Evolutionary conservation across 2,329 filamentous ascomycete genomes (phyloP).

Genomic region (Dactylellina drechsleri): DNA sequence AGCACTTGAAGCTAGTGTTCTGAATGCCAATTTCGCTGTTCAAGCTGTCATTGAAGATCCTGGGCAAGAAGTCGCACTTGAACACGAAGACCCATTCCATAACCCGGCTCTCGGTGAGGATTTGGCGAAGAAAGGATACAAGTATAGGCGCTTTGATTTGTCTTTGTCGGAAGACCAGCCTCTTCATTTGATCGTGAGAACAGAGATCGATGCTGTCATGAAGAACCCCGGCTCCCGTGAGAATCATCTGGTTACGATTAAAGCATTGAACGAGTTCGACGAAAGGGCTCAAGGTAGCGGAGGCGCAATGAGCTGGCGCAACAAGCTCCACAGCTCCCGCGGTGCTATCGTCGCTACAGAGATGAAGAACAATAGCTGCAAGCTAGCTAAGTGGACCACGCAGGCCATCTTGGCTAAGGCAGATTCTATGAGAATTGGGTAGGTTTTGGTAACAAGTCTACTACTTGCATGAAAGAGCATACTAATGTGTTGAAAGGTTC

Average conservation of each 20-base stretch:
- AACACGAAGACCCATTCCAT: conserved; percentile 96
- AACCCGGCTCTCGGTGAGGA: conserved; percentile 91
- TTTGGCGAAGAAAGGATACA: conserved; percentile 95
- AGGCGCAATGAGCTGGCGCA: conserved; percentile 94
- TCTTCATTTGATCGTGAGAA: conserved; percentile 89
- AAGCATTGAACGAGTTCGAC: conserved; percentile 99
- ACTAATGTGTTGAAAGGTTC: conserved; percentile 71
- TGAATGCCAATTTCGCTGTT: conserved; percentile 99
- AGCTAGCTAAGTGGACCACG: conserved; percentile 96
- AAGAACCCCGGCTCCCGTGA: conserved; percentile 94
- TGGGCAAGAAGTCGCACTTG: conserved; percentile 80
- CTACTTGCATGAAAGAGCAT: not conserved
- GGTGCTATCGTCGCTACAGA: conserved; percentile 98
- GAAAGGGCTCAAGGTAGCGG: conserved; percentile 95
- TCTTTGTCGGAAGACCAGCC: conserved; percentile 94
- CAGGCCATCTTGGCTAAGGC: conserved; percentile 96
- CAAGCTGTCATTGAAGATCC: conserved; percentile 90
- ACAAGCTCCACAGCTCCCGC: conserved; percentile 91
- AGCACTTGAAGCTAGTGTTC: conserved; percentile 97
- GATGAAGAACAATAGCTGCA: conserved; percentile 99
- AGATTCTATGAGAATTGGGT: conserved; percentile 99
- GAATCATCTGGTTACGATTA: conserved; percentile 89
- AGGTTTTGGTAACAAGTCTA: conserved; percentile 61
- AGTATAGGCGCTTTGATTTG: conserved; percentile 96
- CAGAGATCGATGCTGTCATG: conserved; percentile 92